Evolutionary conservation across 331 rosid genomes (phyloP), one percentile per base, ranked within the genome.

Genomic region (Quercus tomentella): DNA sequence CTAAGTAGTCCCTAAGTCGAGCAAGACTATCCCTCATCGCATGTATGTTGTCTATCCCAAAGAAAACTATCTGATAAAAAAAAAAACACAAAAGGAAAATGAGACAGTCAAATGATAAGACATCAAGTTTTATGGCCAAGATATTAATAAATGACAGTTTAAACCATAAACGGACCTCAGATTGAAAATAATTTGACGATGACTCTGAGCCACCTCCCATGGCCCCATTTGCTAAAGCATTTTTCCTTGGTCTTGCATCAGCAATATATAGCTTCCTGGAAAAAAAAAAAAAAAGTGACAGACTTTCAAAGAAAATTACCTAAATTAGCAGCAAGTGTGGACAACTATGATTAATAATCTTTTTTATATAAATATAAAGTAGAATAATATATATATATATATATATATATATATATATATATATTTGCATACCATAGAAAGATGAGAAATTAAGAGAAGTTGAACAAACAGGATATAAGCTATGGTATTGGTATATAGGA

Each of bases 141-240:
- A 65, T 41, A 80, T 62, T 35, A 33, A 72, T 78, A 71, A 78
- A 31, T 26, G 37, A 76, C 84, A 83, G 25, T 75, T 69, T 43
- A 77, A 82, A 88, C 75, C 73, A 68, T 56, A n/a, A 4, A 45
- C 79, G 77, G 81, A 95, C 99, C 96, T 96, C 98, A 51, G 97
- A 93, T 83, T 96, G 99, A 70, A 82, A 89, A 81, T 96, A 96
- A 85, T 96, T 84, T 69, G 99, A 86, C 20, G 99, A 96, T 71
- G 99, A 96, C 84, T 96, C 99, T 0, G 99, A 96, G 79, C 99
- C 98, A 86, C 99, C 99, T 79, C 99, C 99, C 98, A 93, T 91
- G 78, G 99, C 99, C 74, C 97, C 94, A 88, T 96, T 96, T 62
- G 98, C 99, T 76, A 93, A 88, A 84, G 99, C 97, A 82, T 93